Evolutionary conservation across 495 filamentous ascomycete genomes (phyloP).

Genomic region (Penicillium lividum): DNA sequence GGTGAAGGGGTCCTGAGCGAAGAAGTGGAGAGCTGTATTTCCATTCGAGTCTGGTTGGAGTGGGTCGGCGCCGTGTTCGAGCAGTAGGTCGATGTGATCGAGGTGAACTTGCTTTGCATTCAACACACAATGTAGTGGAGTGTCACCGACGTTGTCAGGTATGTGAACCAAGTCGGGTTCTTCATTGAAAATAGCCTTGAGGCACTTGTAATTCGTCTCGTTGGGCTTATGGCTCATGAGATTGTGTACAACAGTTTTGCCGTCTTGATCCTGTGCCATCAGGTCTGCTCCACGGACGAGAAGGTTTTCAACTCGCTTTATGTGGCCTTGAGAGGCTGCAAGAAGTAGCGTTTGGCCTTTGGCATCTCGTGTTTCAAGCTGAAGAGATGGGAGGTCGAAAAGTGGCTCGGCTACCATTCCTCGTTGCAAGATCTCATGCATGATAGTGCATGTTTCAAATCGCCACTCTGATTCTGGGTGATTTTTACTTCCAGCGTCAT

Average conservation of each 20-base stretch:
- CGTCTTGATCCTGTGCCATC: not conserved
- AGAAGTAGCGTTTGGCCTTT: conserved; percentile 20
- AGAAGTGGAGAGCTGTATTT: not conserved
- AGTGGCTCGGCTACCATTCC: conserved; percentile 10
- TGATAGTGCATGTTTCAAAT: not conserved
- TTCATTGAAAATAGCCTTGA: not conserved
- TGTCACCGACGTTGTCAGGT: not conserved
- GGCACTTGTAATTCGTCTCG: not conserved
- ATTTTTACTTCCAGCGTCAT: not conserved
- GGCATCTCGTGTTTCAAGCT: conserved; percentile 15
- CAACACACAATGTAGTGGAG: not conserved
- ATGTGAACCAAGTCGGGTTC: not conserved
- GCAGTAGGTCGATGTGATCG: not conserved
- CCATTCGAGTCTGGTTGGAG: not conserved
- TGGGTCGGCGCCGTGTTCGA: not conserved
- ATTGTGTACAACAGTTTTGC: not conserved
- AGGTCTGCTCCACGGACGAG: not conserved
- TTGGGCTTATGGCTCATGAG: not conserved
- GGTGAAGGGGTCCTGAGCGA: not conserved
- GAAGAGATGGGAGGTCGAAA: conserved; percentile 15
- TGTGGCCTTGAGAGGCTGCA: not conserved
- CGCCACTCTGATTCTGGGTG: not conserved
- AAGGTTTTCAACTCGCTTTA: not conserved
- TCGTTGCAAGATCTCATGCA: not conserved
- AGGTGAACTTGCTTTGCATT: not conserved